A percentile compares a stretch with the other conserved stretches of the same genome.
Conservation (phyloP, 2,329 filamentous ascomycete species). For the Hypoxylon sp. region DNA sequence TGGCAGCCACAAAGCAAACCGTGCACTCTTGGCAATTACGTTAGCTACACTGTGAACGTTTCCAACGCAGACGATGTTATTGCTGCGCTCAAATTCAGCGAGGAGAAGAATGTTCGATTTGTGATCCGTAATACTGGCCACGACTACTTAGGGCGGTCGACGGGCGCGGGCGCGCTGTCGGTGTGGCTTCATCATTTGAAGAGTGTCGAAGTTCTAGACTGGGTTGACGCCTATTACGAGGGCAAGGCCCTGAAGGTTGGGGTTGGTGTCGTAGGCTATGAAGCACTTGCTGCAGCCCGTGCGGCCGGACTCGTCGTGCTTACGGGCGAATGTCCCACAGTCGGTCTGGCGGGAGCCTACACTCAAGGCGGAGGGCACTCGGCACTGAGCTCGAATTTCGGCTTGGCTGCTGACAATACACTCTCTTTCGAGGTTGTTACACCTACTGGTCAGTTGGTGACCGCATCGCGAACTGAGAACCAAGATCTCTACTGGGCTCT, state of each 20-base stretch:
- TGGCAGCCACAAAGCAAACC: constrained; percentile 60
- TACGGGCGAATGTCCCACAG: constrained; percentile 64
- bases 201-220: constrained; percentile 47
- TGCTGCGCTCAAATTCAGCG: constrained; percentile 53
- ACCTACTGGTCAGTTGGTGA: constrained; percentile 49
- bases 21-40: constrained; percentile 58
- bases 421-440: constrained; percentile 64
- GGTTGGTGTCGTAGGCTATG: constrained; percentile 49
- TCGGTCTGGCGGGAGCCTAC: constrained; percentile 68
- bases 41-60: constrained; percentile 51
- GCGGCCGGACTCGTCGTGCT: constrained; percentile 59
- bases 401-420: constrained; percentile 73
- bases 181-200: constrained; percentile 55
- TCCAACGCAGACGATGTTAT: constrained; percentile 35
- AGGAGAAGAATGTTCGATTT: constrained; percentile 58
- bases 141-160: constrained; percentile 56
- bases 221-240: constrained; percentile 43
- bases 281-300: constrained; percentile 53
- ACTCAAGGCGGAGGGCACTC: constrained; percentile 68
- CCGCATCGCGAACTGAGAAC: constrained; percentile 60
- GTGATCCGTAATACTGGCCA: constrained; percentile 63
- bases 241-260: constrained; percentile 53
- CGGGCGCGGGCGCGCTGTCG: constrained; percentile 52
- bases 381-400: constrained; percentile 66
- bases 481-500: constrained; percentile 69